Base-by-base conservation (phyloP, 495 filamentous ascomycete species). In the Penicillium manginii region DNA sequence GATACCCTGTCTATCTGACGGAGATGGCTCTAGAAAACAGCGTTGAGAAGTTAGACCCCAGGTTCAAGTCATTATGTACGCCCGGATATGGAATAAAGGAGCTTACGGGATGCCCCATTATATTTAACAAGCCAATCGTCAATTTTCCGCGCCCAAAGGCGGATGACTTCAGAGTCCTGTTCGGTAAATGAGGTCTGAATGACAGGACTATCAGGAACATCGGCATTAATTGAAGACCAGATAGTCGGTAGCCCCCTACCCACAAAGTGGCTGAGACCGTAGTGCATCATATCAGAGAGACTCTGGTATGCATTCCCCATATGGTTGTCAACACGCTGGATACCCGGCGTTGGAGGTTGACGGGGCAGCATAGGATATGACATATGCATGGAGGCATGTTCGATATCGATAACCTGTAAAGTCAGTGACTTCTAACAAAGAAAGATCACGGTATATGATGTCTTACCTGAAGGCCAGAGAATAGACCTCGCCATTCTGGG, bases 371-470 rank as follows among this genome's bases (percentile, higher is more conserved):
- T 59, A 21, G 74, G 74, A 23, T 72, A 70, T 1, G 70, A 75
- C 72, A 78, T 71, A 26, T 78, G 73, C 61, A 78, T 73, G 11
- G 74, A 78, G 4, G 73, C 74, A 58, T 78, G 74, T 57, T 78
- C 74, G 15, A 78, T 69, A 39, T 78, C 74, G 40, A 75, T 74
- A n/a, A 78, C 68, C 73, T 77, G 19, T 3, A 29, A 2, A 12
- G 18, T 61, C n/a, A 59, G 31, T n/a, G 19, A 53, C 22, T 12
- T 18, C 11, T 14, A 37, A 14, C 8, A 1, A 32, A 19, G 1
- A 21, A 1, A 19, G 14, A 4, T 9, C 14, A 11, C 33, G 4
- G 14, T 9, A 21, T 4, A 14, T 22, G 33, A 9, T 6, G 21
- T 23, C 15, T 55, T 57, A 75, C 73, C 55, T 78, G 74, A 11